These are phyloP conservation scores for Viola odorata DNA, from an alignment of 345 rosid genomes.

Conservation along the genomic window DNA sequence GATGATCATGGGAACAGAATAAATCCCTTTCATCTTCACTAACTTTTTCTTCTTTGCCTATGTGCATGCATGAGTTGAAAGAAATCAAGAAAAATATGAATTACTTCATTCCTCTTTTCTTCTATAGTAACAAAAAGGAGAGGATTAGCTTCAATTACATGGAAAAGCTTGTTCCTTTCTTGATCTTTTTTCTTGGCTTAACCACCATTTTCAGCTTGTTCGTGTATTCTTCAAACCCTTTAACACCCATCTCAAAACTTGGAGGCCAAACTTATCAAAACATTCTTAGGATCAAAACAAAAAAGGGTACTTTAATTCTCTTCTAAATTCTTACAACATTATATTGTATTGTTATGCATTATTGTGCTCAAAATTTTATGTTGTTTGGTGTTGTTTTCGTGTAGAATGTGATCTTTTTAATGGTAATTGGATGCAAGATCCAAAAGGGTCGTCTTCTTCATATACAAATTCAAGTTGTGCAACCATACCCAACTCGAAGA, in stretches of 20 bases:
- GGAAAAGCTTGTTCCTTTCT: constrained; percentile 35
- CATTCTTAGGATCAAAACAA: constrained; percentile 4
- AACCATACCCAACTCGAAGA: constrained; percentile 67
- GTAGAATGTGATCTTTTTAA: constrained; percentile 48
- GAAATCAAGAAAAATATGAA: constrained; percentile 17
- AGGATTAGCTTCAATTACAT: constrained; percentile 32
- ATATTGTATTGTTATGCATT: not conserved
- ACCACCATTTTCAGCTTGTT: constrained; percentile 47
- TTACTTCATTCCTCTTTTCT: constrained; percentile 7
- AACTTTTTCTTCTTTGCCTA: not conserved
- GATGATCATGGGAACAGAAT: not conserved
- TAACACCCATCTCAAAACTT: constrained; percentile 14
- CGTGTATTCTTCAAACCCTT: constrained; percentile 53
- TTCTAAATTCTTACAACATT: not conserved
- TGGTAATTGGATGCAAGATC: constrained; percentile 71
- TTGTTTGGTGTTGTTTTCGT: not conserved
- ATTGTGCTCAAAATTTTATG: not conserved
- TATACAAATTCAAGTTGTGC: constrained; percentile 65
- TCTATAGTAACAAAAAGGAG: constrained; percentile 9
- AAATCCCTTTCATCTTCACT: not conserved
- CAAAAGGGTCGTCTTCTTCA: constrained; percentile 20
- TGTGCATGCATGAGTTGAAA: not conserved
- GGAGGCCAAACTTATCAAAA: constrained; percentile 22
- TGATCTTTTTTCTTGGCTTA: constrained; percentile 38
- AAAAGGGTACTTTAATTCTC: constrained; percentile 6